Conservation (phyloP, 1,284 basidiomycete species). For the Chalciporus piperatoides region DNA sequence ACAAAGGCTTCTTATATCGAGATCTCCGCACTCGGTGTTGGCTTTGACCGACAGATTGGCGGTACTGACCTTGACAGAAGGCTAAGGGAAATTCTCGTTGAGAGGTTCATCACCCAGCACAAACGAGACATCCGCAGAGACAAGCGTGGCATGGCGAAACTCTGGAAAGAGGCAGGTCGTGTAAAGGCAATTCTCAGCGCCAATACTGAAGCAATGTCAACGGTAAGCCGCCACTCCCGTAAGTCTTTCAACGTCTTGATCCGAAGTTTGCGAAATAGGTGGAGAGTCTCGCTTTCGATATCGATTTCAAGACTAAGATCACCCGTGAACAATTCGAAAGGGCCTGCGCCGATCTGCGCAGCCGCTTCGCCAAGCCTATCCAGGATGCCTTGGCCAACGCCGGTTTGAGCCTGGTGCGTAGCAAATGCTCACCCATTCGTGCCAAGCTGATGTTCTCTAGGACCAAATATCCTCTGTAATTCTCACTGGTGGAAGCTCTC, state of each 20-base stretch:
- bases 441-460: conserved; percentile 33
- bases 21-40: conserved; percentile 75
- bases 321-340: conserved; percentile 77
- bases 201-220: conserved; percentile 75
- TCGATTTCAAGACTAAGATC: conserved; percentile 84
- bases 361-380: conserved; percentile 71
- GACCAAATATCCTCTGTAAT: conserved; percentile 85
- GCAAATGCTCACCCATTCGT: background rate
- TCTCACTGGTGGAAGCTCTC: conserved; percentile 84
- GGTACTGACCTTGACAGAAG: conserved; percentile 85
- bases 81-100: conserved; percentile 77
- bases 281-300: conserved; percentile 86
- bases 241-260: background rate
- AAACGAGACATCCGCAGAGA: conserved; percentile 67
- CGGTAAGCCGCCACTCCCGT: conserved; percentile 41
- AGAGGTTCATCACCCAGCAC: conserved; percentile 70
- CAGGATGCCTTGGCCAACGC: conserved; percentile 71
- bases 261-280: conserved; percentile 44
- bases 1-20: conserved; percentile 57
- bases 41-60: conserved; percentile 75
- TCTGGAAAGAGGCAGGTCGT: conserved; percentile 90
- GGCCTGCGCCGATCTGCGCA: conserved; percentile 59
- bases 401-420: conserved; percentile 57
- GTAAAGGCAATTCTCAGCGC: conserved; percentile 94
- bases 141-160: conserved; percentile 85